Conservation (phyloP, 148 eudicot species). For the Vaccinium macrocarpon region DNA sequence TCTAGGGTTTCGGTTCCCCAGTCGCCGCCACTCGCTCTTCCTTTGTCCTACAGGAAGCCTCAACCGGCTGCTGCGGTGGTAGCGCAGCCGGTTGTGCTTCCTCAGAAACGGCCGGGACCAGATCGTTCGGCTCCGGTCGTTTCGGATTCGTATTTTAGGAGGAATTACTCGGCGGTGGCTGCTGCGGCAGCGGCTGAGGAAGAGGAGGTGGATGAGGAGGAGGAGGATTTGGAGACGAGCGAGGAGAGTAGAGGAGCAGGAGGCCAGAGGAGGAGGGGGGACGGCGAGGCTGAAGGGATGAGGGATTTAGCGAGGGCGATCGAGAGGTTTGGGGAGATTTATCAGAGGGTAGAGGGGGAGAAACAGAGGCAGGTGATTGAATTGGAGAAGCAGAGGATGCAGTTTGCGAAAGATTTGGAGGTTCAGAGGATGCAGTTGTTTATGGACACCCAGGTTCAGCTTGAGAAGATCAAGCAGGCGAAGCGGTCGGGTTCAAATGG, state of each 20-base stretch:
- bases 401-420: conserved; percentile 63
- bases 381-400: conserved; percentile 63
- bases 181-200: conserved; percentile 50
- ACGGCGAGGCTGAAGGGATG: conserved; percentile 19
- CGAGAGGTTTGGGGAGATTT: conserved; percentile 44
- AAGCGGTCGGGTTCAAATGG: conserved; percentile 58
- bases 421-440: conserved; percentile 55
- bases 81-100: conserved; percentile 34
- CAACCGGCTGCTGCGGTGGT: conserved; percentile 29
- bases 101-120: conserved; percentile 55
- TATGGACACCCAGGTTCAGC: conserved; percentile 52
- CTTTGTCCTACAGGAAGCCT: conserved; percentile 26
- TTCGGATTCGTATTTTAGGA: conserved; percentile 50
- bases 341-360: conserved; percentile 56
- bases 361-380: conserved; percentile 52
- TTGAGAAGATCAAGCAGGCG: conserved; percentile 39
- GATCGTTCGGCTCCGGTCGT: conserved; percentile 22
- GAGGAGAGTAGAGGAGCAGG: conserved; percentile 37
- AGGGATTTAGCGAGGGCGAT: conserved; percentile 52
- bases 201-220: conserved; percentile 38
- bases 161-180: conserved; percentile 48
- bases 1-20: conserved; percentile 59
- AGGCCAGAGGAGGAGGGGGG: conserved; percentile 26
- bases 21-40: conserved; percentile 25
- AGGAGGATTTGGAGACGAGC: conserved; percentile 28